Evolutionary conservation across 805 yeast genomes (phyloP), one percentile per base, ranked within the genome.

Genomic region (Candida khao-thaluensis): DNA sequence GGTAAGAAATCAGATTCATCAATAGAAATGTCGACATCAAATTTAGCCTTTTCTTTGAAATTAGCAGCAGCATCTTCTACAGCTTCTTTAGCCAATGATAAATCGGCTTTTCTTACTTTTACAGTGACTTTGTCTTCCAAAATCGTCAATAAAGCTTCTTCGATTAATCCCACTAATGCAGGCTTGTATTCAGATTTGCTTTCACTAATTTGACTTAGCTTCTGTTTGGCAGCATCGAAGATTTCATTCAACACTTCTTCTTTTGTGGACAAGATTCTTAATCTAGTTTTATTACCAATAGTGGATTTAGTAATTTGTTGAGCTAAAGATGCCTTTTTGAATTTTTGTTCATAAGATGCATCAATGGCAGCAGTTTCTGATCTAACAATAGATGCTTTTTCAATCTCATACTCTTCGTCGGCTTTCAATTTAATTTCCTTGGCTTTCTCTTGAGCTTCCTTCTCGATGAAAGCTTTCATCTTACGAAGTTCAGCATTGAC

Each of bases 361-460:
- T 93, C 99, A 52, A 93, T 88, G 37, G 90, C 79, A 37, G 93
- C 82, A 41, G 85, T 85, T 68, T 93, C 99, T 10, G 88, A 76
- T 58, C 98, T 86, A 43, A 93, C 98, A 57, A 93, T 81, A 42
- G 88, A 81, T 16, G 96, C 91, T 74, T 93, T 93, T 64, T 93
- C 99, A 56, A 93, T 90, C 67, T 93, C 98, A 62, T 91, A 93
- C 71, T 93, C 99, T 67, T 93, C 99, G 62, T 95, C 96, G 30
- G 98, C 96, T 73, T 93, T 95, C 56, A 93, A 74, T 62, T 77
- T 82, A 59, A 93, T 89, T 68, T 93, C 99, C 64, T 86, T 87
- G 51, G 98, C 96, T 72, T 93, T 93, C 66, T 93, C 99, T 57
- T 90, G 95, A 27, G 99, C 99, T 72, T 93, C 99, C 78, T 91